Percentiles rank a stretch among this genome's conserved stretches.
Evolutionary conservation across 1,284 basidiomycete species (phyloP).

Genomic region (Malassezia restricta): DNA sequence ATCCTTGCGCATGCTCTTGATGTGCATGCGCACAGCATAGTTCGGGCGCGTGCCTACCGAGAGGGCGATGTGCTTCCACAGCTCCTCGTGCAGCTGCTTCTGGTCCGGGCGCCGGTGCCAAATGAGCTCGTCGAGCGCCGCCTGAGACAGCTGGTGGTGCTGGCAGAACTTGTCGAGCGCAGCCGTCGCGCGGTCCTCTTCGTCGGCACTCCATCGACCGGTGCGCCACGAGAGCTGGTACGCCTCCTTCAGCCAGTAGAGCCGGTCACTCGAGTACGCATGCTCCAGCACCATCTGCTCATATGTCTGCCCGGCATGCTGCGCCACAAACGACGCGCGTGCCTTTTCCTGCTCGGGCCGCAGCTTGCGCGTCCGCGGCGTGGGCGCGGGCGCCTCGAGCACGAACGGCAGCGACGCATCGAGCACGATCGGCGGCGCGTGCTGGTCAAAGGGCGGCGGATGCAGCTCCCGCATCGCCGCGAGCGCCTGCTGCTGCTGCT

Average conservation of each 20-base stretch:
- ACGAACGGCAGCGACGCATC: slow-evolving; percentile 4
- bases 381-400: background rate
- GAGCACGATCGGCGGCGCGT: slow-evolving; percentile 3
- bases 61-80: slow-evolving; percentile 16
- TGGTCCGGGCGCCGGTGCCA: slow-evolving; percentile 16
- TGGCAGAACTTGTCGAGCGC: slow-evolving; percentile 13
- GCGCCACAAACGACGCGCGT: slow-evolving; percentile 13
- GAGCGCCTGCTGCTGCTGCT: background rate
- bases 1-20: slow-evolving; percentile 16
- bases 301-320: slow-evolving; percentile 16
- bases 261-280: slow-evolving; percentile 17
- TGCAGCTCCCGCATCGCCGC: slow-evolving; percentile 8
- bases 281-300: slow-evolving; percentile 19
- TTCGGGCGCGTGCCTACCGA: slow-evolving; percentile 15
- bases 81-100: slow-evolving; percentile 19
- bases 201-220: slow-evolving; percentile 15
- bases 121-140: slow-evolving; percentile 15
- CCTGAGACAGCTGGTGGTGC: slow-evolving; percentile 12
- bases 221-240: slow-evolving; percentile 16
- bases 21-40: slow-evolving; percentile 18
- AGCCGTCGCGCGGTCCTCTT: slow-evolving; percentile 13
- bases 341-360: slow-evolving; percentile 13
- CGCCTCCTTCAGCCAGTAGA: slow-evolving; percentile 16
- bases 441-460: slow-evolving; percentile 2
- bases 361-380: background rate